A percentile compares a stretch with the other conserved stretches of the same genome.
Conservation (phyloP, 768 basidiomycete genomes). For the Trametes villosa region DNA sequence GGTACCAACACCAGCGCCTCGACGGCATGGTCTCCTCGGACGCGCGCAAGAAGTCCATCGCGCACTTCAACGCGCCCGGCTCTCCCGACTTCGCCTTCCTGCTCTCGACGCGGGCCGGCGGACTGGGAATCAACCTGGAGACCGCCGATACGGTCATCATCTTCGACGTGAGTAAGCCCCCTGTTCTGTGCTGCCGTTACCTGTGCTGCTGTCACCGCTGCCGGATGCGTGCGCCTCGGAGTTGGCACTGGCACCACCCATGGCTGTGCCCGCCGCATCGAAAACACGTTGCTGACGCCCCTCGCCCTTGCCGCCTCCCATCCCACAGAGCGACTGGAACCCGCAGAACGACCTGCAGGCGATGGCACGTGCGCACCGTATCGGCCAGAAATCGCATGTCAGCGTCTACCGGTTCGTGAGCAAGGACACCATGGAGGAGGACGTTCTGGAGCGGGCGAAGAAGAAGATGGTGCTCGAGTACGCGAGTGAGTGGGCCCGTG, state of each 20-base stretch:
- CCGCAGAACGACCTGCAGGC: slow-evolving; percentile 98
- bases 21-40: slow-evolving; percentile 97
- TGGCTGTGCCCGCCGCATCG: slow-evolving; percentile 18
- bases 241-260: slow-evolving; percentile 6
- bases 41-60: slow-evolving; percentile 91
- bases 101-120: slow-evolving; percentile 95
- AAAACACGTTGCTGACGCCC: slow-evolving; percentile 30
- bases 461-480: slow-evolving; percentile 99
- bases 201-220: slow-evolving; percentile 14
- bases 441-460: slow-evolving; percentile 96
- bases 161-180: slow-evolving; percentile 76
- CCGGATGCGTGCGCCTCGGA: slow-evolving; percentile 18
- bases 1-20: slow-evolving; percentile 91
- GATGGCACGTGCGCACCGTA: slow-evolving; percentile 98
- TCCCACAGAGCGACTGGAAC: slow-evolving; percentile 89
- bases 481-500: slow-evolving; percentile 74
- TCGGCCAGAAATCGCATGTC: slow-evolving; percentile 98
- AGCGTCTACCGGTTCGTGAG: slow-evolving; percentile 98
- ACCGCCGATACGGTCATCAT: slow-evolving; percentile 99
- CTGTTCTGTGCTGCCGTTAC: not conserved
- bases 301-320: slow-evolving; percentile 1
- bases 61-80: slow-evolving; percentile 92
- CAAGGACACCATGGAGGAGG: slow-evolving; percentile 99
- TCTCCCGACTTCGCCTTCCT: slow-evolving; percentile 97
- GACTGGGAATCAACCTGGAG: slow-evolving; percentile 97